Evolutionary conservation across 345 rosid genomes (phyloP).

Genomic region (Erysimum cheiranthoides): DNA sequence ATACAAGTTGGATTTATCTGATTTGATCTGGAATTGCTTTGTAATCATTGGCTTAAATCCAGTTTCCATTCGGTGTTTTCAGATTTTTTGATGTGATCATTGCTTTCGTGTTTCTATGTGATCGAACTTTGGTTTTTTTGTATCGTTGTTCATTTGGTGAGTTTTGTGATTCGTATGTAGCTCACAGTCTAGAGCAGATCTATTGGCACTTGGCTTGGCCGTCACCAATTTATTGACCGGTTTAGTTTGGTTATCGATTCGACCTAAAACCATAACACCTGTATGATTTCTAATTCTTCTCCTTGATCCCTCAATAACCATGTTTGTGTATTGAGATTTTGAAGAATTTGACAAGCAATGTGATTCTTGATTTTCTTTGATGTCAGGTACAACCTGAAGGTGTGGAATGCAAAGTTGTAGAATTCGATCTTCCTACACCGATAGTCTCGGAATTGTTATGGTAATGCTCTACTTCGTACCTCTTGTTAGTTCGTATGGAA

Average conservation of each 20-base stretch:
- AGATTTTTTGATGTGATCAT: not conserved
- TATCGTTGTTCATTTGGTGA: not conserved
- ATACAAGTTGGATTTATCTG: not conserved
- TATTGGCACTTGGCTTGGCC: conserved; percentile 84
- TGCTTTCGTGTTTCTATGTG: not conserved
- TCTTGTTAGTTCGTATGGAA: not conserved
- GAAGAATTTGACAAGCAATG: not conserved
- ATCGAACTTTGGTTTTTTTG: not conserved
- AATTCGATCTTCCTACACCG: conserved; percentile 52
- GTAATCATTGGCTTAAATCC: not conserved
- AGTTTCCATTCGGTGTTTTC: not conserved
- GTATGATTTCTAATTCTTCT: conserved; percentile 44
- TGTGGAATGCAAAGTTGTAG: conserved; percentile 58
- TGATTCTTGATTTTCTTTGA: conserved; percentile 10
- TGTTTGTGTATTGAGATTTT: not conserved
- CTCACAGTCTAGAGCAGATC: conserved; percentile 96
- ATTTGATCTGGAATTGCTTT: not conserved
- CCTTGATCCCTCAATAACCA: not conserved
- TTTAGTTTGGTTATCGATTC: conserved; percentile 86
- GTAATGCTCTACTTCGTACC: conserved; percentile 44
- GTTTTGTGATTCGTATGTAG: conserved; percentile 48
- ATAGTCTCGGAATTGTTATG: conserved; percentile 69
- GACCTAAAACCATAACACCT: conserved; percentile 69
- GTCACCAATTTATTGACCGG: conserved; percentile 83
- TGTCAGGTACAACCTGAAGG: conserved; percentile 76